Base-by-base conservation (phyloP, 140 eudicot species). In the Erigeron philadelphicus region DNA sequence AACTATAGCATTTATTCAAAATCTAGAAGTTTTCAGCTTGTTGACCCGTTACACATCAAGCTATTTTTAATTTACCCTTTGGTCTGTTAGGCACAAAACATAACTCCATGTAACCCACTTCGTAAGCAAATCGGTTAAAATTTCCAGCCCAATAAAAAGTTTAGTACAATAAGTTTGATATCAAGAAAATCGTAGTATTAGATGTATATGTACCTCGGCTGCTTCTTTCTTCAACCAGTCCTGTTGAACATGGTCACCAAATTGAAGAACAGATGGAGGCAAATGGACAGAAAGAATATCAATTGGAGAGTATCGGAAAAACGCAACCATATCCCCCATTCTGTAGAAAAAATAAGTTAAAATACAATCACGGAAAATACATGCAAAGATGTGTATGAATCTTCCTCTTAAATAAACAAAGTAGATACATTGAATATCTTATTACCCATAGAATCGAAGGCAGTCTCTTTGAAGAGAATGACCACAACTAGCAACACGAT, bases 391-490 rank as follows among this genome's bases (percentile, higher is more conserved):
- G 49, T 45, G 38, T 13, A 70, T 17, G 16, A 10, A 55, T 31
- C 10, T 9, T 5, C 4, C 38, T 31, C 5, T 31, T 31, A 31
- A 31, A 31, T 25, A 10, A 55, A 12, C 11, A 52, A 61, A 41
- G 4, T 58, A 50, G 21, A 31, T 49, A 38, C 16, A 2, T 50
- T 50, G 61, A 55, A 55, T 40, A 61, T 61, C 5, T 21, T 16
- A 73, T 59, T 75, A 86, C 98, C 98, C 98, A 42, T 89, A 93
- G 70, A 77, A 93, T 55, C 98, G 95, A 31, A 93, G 94, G 75
- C 98, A 93, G 79, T 93, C 98, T 75, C 89, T 76, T 70, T 93
- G 98, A 62, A 93, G 83, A 48, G 98, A 93, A 80, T 93, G 98
- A 45, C 98, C 98, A 72, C 98, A 93, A 68, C 75, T 85, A 19